phyloP scores from a whole-genome alignment of 345 rosid genomes.

The Iberis pinnata region DNA sequence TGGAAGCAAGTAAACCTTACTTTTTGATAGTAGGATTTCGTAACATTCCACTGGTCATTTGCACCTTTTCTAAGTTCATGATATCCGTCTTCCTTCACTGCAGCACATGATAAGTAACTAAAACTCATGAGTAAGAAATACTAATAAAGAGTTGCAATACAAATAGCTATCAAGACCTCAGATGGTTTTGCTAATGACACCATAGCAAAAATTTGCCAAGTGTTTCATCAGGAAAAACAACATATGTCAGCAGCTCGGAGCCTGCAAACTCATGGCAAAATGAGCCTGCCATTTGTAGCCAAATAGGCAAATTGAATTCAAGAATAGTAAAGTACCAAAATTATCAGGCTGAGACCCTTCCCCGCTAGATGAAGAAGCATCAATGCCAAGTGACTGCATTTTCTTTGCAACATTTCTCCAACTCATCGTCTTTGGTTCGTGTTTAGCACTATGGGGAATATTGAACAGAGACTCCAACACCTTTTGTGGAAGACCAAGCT shows the following conservation, averaged over 20 bases:
- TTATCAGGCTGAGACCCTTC: slow-evolving; percentile 34
- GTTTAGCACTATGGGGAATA: slow-evolving; percentile 50
- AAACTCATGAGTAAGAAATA: background rate
- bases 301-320: background rate
- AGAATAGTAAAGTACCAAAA: slow-evolving; percentile 35
- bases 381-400: slow-evolving; percentile 54
- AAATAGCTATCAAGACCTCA: slow-evolving; percentile 18
- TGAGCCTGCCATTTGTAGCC: slow-evolving; percentile 17
- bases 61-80: slow-evolving; percentile 48
- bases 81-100: slow-evolving; percentile 69
- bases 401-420: slow-evolving; percentile 86
- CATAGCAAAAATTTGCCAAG: slow-evolving; percentile 23
- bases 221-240: slow-evolving; percentile 21
- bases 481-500: slow-evolving; percentile 57
- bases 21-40: slow-evolving; percentile 53
- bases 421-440: slow-evolving; percentile 64
- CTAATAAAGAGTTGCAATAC: slow-evolving; percentile 3
- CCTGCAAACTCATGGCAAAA: slow-evolving; percentile 25
- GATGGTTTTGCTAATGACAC: slow-evolving; percentile 29
- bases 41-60: slow-evolving; percentile 61
- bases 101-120: slow-evolving; percentile 26
- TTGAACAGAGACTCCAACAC: slow-evolving; percentile 81
- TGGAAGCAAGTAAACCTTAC: slow-evolving; percentile 33
- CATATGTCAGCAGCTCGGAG: slow-evolving; percentile 15
- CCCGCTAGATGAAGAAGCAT: slow-evolving; percentile 38